Evolutionary conservation across 495 filamentous ascomycete genomes (phyloP).

Genomic region (Platismatia glauca): DNA sequence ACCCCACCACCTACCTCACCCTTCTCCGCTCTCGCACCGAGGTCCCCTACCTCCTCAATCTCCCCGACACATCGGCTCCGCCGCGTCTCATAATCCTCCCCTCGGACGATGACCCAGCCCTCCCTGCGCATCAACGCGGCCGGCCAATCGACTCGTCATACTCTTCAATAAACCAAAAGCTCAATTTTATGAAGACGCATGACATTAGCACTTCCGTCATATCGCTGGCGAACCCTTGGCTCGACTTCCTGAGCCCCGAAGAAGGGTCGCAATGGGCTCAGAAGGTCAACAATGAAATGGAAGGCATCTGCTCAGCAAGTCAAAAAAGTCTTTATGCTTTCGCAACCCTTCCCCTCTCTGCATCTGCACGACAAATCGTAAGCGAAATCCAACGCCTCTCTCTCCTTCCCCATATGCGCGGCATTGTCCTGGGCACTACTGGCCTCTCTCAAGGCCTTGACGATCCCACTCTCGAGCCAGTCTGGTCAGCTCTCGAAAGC

Average conservation of each 20-base stretch:
- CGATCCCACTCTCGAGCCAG: slow-evolving; percentile 58
- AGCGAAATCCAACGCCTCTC: slow-evolving; percentile 53
- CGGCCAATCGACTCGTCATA: slow-evolving; percentile 71
- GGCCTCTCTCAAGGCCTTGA: slow-evolving; percentile 78
- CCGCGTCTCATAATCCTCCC: slow-evolving; percentile 77
- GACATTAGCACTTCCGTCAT: slow-evolving; percentile 74
- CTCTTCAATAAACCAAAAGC: slow-evolving; percentile 60
- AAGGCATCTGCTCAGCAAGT: slow-evolving; percentile 52
- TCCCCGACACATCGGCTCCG: slow-evolving; percentile 36
- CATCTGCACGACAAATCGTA: slow-evolving; percentile 49
- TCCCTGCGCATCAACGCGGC: slow-evolving; percentile 46
- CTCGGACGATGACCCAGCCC: slow-evolving; percentile 48
- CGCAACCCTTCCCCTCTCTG: slow-evolving; percentile 70
- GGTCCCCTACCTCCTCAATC: slow-evolving; percentile 71
- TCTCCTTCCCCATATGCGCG: slow-evolving; percentile 57
- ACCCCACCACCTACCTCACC: slow-evolving; percentile 72
- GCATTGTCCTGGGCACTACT: slow-evolving; percentile 79
- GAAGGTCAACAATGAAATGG: slow-evolving; percentile 68
- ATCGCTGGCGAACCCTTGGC: slow-evolving; percentile 91
- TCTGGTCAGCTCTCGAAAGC: slow-evolving; percentile 61
- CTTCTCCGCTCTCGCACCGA: slow-evolving; percentile 66
- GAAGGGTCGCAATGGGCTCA: slow-evolving; percentile 54
- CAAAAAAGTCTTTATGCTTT: slow-evolving; percentile 65
- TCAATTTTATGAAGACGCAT: slow-evolving; percentile 82
- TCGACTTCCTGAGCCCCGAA: slow-evolving; percentile 65